A percentile compares a stretch with the other conserved stretches of the same genome.
These are phyloP conservation scores for Thalia dealbata DNA, from an alignment of 176 grass and related monocot genomes.

Conservation along the genomic window DNA sequence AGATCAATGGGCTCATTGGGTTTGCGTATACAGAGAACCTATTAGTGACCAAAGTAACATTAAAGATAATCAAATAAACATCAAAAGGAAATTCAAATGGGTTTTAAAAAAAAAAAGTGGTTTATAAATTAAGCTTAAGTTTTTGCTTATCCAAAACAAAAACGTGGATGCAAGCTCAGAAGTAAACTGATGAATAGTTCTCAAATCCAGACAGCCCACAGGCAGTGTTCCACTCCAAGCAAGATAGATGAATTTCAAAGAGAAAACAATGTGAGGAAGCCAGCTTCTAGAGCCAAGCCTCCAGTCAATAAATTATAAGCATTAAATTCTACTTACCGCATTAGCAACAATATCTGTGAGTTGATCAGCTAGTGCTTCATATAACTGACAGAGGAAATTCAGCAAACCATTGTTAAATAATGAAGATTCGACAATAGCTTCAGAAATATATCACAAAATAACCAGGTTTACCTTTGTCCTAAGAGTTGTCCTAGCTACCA, in stretches of 20 bases:
- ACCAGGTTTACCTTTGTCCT: slow-evolving; percentile 65
- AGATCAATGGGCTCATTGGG: slow-evolving; percentile 79
- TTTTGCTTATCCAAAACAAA: neutral
- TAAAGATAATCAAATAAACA: slow-evolving; percentile 3
- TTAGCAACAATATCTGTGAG: slow-evolving; percentile 74
- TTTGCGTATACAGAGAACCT: slow-evolving; percentile 80
- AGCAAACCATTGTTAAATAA: slow-evolving; percentile 16
- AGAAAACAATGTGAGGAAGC: neutral
- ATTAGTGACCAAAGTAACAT: neutral
- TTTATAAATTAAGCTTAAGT: neutral
- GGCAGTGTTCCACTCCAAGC: neutral
- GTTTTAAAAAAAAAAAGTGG: neutral
- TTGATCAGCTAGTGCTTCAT: slow-evolving; percentile 88
- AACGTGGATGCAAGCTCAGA: neutral
- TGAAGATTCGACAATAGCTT: neutral
- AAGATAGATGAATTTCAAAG: neutral
- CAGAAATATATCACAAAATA: neutral
- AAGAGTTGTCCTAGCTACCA: slow-evolving; percentile 87
- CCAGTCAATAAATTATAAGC: neutral
- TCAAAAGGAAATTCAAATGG: neutral
- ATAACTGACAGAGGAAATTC: slow-evolving; percentile 44
- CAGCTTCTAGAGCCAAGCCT: neutral
- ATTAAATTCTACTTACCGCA: slow-evolving; percentile 35
- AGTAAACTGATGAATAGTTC: neutral
- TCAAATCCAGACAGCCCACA: neutral